Percentiles rank a stretch among this genome's conserved stretches.
These are phyloP conservation scores for Euphorbia pulcherrima DNA, from an alignment of 345 rosid species.

Conservation along the genomic window DNA sequence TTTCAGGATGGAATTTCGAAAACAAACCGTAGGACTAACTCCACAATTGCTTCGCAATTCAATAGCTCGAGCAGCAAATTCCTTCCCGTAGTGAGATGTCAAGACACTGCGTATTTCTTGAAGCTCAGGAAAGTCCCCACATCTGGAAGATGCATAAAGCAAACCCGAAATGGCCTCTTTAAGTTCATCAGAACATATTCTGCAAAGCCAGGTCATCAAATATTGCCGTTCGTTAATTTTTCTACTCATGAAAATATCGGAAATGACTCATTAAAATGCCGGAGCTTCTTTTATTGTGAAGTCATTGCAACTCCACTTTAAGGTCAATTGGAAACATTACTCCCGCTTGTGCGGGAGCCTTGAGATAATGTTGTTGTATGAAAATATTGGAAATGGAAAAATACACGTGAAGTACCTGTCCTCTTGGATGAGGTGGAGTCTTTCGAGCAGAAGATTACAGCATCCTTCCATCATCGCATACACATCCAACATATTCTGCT, in stretches of 20 bases:
- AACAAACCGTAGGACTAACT: slow-evolving; percentile 55
- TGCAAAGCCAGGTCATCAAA: slow-evolving; percentile 11
- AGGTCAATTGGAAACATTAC: no score
- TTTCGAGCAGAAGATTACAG: slow-evolving; percentile 57
- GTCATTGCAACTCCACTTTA: no score
- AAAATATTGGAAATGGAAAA: neutral
- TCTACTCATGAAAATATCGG: neutral
- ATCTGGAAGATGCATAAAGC: slow-evolving; percentile 68
- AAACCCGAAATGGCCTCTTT: slow-evolving; percentile 67
- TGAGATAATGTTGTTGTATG: no score
- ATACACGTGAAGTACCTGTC: slow-evolving; percentile 29
- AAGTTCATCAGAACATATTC: slow-evolving; percentile 78
- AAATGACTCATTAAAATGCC: no score
- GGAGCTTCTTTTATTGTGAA: no score
- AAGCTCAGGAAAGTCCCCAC: slow-evolving; percentile 93
- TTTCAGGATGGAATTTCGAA: neutral
- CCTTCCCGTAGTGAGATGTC: slow-evolving; percentile 69
- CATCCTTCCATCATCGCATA: slow-evolving; percentile 59
- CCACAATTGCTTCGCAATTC: slow-evolving; percentile 77
- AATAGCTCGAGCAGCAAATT: slow-evolving; percentile 61
- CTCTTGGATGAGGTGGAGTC: slow-evolving; percentile 57
- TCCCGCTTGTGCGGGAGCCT: no score
- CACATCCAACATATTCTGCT: slow-evolving; percentile 65
- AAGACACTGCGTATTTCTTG: slow-evolving; percentile 64
- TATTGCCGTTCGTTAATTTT: no score